phyloP scores from a whole-genome alignment of 345 rosid genomes.

The Melastoma malabathricum region DNA sequence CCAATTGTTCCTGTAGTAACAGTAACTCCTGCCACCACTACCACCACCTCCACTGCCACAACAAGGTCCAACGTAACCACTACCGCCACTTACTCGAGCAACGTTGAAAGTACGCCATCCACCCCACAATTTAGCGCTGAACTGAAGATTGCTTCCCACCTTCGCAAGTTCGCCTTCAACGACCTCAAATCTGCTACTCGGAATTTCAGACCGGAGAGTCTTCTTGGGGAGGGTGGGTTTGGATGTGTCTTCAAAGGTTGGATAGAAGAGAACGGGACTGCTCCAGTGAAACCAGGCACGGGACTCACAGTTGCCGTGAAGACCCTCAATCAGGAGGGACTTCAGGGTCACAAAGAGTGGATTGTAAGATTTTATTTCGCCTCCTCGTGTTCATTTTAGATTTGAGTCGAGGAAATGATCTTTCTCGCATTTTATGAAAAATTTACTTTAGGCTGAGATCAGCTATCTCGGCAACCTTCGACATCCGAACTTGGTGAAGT shows the following conservation, averaged over 20 bases:
- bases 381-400: conserved; percentile 4
- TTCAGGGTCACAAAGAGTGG: conserved; percentile 99
- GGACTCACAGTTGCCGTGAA: conserved; percentile 89
- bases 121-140: conserved; percentile 59
- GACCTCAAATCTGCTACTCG: conserved; percentile 70
- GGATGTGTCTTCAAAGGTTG: conserved; percentile 94
- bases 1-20: conserved; percentile 23
- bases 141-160: conserved; percentile 52
- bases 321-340: conserved; percentile 83
- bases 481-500: conserved; percentile 60
- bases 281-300: conserved; percentile 82
- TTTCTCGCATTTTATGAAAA: conserved; percentile 1
- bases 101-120: conserved; percentile 38
- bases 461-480: conserved; percentile 66
- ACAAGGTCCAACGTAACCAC: too few relatives aligned
- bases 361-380: conserved; percentile 33
- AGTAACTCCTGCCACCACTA: too few relatives aligned
- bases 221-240: conserved; percentile 86
- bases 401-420: not conserved
- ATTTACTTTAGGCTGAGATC: conserved; percentile 50
- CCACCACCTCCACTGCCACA: too few relatives aligned
- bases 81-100: conserved; percentile 20
- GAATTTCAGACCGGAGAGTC: conserved; percentile 76
- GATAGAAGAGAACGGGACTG: conserved; percentile 85
- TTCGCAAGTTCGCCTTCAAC: conserved; percentile 52